Conservation (phyloP, 1,284 basidiomycete species). For the Irpex sp. region DNA sequence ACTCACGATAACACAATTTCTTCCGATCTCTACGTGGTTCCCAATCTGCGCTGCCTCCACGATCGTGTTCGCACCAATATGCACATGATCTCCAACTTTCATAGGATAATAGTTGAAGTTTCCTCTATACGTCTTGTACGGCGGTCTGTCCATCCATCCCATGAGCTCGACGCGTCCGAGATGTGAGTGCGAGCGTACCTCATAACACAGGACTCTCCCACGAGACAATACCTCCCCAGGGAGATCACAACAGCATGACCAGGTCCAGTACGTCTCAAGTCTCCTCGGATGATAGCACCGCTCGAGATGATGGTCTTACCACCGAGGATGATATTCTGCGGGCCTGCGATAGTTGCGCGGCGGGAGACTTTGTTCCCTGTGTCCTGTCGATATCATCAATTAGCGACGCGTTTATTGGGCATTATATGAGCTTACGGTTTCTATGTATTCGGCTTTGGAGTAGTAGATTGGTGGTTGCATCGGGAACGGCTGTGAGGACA, state of each 20-base stretch:
- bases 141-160: constrained; percentile 44
- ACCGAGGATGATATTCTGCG: constrained; percentile 94
- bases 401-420: neutral
- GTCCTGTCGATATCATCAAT: constrained; percentile 20
- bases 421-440: constrained; percentile 51
- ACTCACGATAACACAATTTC: constrained; percentile 88
- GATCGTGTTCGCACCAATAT: constrained; percentile 83
- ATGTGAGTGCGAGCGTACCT: constrained; percentile 44
- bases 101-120: constrained; percentile 98
- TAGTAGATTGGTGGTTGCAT: constrained; percentile 74
- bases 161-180: neutral
- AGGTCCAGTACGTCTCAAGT: constrained; percentile 77
- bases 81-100: constrained; percentile 93
- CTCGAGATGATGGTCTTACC: constrained; percentile 96
- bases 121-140: constrained; percentile 86
- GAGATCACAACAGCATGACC: constrained; percentile 91
- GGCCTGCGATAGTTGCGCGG: constrained; percentile 88
- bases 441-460: constrained; percentile 73
- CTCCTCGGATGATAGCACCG: constrained; percentile 84
- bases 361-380: constrained; percentile 77
- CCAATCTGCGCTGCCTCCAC: constrained; percentile 95
- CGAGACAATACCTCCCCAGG: constrained; percentile 87
- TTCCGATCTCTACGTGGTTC: constrained; percentile 91
- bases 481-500: neutral
- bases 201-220: constrained; percentile 87